Base-by-base conservation (phyloP, 169 alveolate genomes). In the Plasmodium coatneyi region DNA sequence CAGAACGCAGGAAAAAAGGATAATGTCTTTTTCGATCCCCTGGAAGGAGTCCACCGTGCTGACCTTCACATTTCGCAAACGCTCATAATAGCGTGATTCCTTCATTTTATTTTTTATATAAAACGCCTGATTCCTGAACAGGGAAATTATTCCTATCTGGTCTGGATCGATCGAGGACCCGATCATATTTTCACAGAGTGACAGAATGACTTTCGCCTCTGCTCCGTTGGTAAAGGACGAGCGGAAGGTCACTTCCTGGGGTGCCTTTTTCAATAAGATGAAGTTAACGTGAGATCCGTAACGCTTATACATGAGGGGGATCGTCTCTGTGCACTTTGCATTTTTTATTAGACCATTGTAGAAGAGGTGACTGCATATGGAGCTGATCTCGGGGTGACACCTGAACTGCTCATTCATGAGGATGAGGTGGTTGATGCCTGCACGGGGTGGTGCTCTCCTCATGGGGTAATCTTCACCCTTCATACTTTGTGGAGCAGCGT, bases 41-140 rank as follows among this genome's bases (percentile, higher is more conserved):
- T 92, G 95, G 46, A 92, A 92, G 32, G 93, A 76, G 76, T 92
- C 95, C 25, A 92, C 95, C 2, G 95, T 92, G 49, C 91, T 86
- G 9, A 92, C 95, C 30, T 71, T 92, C 39, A 84, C 70, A 28
- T 30, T 72, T 52, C 80, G 76, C 19, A 84, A 28, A 10, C 30
- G 39, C 80, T 70, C 39, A 22, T 66, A 66, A 30, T 92, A 22
- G 43, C 54, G 74, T 30, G 86, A 80, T 4, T 22, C 14, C 36
- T 78, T 79, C 60, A 84, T 54, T 71, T 86, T 78, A 71, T 79
- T 66, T 34, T 54, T 34, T 28, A 78, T 78, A 81, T 80, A 79
- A n/a, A 71, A 52, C 3, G 86, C n/a, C 10, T 80, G 92, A 28
- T 76, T 43, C 39, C 54, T 78, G 34, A 36, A 80, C n/a, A 79